Base-by-base conservation (phyloP, 2,329 filamentous ascomycete genomes). In the Grosmannia penicillata region DNA sequence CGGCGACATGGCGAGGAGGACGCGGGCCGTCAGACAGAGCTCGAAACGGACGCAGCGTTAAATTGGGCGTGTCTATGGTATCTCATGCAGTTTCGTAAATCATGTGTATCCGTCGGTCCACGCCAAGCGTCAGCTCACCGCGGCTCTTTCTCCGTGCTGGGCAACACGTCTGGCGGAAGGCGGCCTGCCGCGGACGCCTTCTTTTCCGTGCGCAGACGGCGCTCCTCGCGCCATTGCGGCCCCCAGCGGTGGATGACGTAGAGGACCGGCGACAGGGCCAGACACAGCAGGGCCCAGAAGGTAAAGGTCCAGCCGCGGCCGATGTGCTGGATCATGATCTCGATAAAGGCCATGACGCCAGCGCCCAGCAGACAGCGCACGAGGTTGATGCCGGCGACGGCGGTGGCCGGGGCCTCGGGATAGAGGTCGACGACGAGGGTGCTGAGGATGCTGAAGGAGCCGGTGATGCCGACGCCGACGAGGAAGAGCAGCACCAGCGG, bases 241-340 rank as follows among this genome's bases (percentile, higher is more conserved):
- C 73, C 66, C 63, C 66, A 72, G 15, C 43, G 50, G 2, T 66
- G 61, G 0, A 75, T 57, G 4, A 70, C 43, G 48, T 56, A 63
- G 35, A 77, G 52, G 11, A 64, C 52, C 0, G 71, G 72, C 24
- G 66, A 62, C 39, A 63, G 58, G 2, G 57, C 52, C 2, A 63
- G 51, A 43, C 69, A 66, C 6, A 75, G 52, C 24, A 74, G 48
- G 2, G 64, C 66, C 39, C 75, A 60, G 33, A 77, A 66, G 0
- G 71, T 76, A 42, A 69, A 78, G n/a, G 65, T 68, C 72, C 74
- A 78, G 0, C 74, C 75, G 22, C 65, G 53, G 4, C 75, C 75
- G 57, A 78, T 66, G 0, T 54, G 56, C 7, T 56, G 45, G 22
- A 79, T 65, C 62, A 80, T 72, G 37, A 63, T 57, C 37, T 75